Evolutionary conservation across 2,329 filamentous ascomycete genomes (phyloP).

Genomic region (Fusarium multiceps): DNA sequence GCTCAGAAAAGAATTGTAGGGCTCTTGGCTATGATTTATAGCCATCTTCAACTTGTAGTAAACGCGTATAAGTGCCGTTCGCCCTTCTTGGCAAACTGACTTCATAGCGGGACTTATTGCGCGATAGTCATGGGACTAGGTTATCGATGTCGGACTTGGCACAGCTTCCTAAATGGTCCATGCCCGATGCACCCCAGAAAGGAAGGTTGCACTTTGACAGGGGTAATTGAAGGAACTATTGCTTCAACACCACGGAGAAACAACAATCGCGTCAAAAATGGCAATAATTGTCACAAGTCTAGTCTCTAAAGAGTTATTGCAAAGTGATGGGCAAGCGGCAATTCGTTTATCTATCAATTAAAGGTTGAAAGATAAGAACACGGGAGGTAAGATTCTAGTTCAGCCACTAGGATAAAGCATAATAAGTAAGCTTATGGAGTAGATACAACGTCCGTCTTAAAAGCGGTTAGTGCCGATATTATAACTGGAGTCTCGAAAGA

Average conservation of each 20-base stretch:
- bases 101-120: not conserved
- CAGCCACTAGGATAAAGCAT: not conserved
- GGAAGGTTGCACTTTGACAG: not conserved
- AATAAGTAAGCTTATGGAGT: not conserved
- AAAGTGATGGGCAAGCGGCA: not conserved
- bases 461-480: not conserved
- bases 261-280: not conserved
- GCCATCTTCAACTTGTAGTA: not conserved
- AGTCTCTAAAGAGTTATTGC: not conserved
- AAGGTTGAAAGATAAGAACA: not conserved
- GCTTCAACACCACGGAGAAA: not conserved
- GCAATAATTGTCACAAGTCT: not conserved
- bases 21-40: not conserved
- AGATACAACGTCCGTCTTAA: not conserved
- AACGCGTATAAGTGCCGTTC: not conserved
- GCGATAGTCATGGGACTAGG: not conserved
- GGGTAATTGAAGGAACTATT: not conserved
- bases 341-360: not conserved
- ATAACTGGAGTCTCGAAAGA: not conserved
- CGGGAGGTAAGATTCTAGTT: not conserved
- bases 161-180: conserved; percentile 8
- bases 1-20: not conserved
- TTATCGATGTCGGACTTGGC: not conserved
- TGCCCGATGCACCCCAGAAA: conserved; percentile 1
- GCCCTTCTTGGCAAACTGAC: not conserved